These are phyloP conservation scores for Camellia japonica DNA, from an alignment of 148 eudicot species.

Conservation along the genomic window DNA sequence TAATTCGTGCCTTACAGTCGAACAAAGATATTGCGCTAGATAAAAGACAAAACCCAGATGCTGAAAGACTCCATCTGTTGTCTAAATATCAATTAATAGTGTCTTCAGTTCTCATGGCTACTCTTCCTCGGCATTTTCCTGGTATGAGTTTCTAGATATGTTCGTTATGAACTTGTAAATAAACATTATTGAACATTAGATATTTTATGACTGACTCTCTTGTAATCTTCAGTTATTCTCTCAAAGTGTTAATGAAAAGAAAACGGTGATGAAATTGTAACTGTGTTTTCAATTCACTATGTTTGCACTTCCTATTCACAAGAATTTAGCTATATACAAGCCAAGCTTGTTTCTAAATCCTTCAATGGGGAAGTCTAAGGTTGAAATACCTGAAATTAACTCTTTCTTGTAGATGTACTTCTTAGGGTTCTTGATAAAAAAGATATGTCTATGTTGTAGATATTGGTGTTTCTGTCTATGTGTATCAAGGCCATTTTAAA, in stretches of 20 bases:
- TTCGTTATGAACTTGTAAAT: not conserved
- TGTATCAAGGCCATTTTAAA: not conserved
- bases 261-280: not conserved
- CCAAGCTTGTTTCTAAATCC: not conserved
- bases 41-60: slow-evolving; percentile 32
- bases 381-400: not conserved
- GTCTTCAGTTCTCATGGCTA: slow-evolving; percentile 81
- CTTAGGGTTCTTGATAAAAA: not conserved
- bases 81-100: slow-evolving; percentile 73
- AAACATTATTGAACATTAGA: not conserved
- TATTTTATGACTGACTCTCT: not conserved
- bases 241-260: not conserved
- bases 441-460: not conserved
- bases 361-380: not conserved
- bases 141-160: slow-evolving; percentile 40
- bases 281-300: not conserved
- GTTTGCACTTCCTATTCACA: not conserved
- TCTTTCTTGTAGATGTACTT: not conserved
- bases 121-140: slow-evolving; percentile 86
- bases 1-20: slow-evolving; percentile 54
- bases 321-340: not conserved
- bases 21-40: slow-evolving; percentile 33
- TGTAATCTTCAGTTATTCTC: not conserved
- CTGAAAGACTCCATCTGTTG: slow-evolving; percentile 41
- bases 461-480: not conserved